Evolutionary conservation across 768 basidiomycete species (phyloP).

Genomic region (Mycena filopes): DNA sequence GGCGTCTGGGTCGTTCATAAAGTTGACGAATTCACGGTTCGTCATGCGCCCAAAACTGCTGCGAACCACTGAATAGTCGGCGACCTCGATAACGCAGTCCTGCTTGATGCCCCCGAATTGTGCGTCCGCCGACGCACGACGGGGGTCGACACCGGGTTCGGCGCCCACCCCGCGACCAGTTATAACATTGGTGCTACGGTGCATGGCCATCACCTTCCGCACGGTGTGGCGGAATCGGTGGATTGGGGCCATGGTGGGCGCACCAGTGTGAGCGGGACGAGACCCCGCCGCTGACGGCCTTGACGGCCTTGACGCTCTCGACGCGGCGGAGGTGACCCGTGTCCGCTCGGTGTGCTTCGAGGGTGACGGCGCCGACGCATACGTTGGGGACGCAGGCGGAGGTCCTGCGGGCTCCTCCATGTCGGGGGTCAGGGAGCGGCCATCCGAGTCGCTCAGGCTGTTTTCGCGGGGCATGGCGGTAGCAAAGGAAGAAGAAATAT

Average conservation of each 20-base stretch:
- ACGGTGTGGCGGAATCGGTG: constrained; percentile 66
- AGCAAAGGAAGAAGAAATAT: neutral
- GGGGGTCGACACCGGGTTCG: constrained; percentile 78
- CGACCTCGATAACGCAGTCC: constrained; percentile 73
- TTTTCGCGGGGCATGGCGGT: constrained; percentile 70
- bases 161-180: constrained; percentile 60
- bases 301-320: too few species aligned
- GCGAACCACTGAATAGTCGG: constrained; percentile 71
- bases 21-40: constrained; percentile 68
- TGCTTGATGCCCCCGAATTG: constrained; percentile 67
- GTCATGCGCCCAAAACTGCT: constrained; percentile 65
- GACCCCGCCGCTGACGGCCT: constrained; percentile 20
- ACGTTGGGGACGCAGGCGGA: constrained; percentile 36
- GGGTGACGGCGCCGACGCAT: constrained; percentile 27
- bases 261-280: too few species aligned
- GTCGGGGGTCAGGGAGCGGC: constrained; percentile 75
- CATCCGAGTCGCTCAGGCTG: constrained; percentile 73
- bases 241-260: constrained; percentile 46
- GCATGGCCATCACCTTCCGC: constrained; percentile 72
- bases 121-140: constrained; percentile 64
- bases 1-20: constrained; percentile 58
- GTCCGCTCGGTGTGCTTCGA: constrained; percentile 30
- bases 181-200: constrained; percentile 57
- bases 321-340: constrained; percentile 20
- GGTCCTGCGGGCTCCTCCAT: constrained; percentile 54